A percentile compares a stretch with the other conserved stretches of the same genome.
Evolutionary conservation across 148 eudicot species (phyloP).

Genomic region (Silene latifolia): DNA sequence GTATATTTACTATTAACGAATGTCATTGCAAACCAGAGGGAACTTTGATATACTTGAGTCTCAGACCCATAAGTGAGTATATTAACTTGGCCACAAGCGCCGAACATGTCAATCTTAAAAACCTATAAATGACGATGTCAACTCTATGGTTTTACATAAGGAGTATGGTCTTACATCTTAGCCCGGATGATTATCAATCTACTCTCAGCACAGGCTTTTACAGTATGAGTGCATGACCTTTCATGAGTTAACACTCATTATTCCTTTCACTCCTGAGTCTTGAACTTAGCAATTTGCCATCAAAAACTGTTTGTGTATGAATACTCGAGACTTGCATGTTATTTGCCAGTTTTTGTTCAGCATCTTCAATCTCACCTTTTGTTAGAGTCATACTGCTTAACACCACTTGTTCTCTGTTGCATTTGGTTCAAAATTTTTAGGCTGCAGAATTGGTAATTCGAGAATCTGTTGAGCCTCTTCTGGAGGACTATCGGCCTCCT

Average conservation of each 20-base stretch:
- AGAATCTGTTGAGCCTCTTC: slow-evolving; percentile 93
- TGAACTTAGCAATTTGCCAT: background rate
- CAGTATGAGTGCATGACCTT: background rate
- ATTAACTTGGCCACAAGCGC: background rate
- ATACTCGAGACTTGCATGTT: background rate
- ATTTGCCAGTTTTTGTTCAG: background rate
- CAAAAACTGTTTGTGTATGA: background rate
- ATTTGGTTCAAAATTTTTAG: slow-evolving; percentile 35
- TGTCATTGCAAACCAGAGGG: background rate
- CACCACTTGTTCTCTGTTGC: background rate
- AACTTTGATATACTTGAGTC: background rate
- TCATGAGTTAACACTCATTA: background rate
- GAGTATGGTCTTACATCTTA: background rate
- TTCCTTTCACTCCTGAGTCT: background rate
- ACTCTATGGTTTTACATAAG: background rate
- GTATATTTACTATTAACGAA: background rate
- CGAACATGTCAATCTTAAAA: background rate
- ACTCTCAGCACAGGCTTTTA: background rate
- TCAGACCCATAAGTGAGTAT: background rate
- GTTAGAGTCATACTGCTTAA: background rate
- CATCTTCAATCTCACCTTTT: background rate
- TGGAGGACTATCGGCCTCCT: slow-evolving; percentile 91
- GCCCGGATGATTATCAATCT: background rate
- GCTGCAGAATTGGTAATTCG: slow-evolving; percentile 76
- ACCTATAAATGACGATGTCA: background rate